Conservation (phyloP, 371 early-diverging fungal species). For the Smittium culicis region DNA sequence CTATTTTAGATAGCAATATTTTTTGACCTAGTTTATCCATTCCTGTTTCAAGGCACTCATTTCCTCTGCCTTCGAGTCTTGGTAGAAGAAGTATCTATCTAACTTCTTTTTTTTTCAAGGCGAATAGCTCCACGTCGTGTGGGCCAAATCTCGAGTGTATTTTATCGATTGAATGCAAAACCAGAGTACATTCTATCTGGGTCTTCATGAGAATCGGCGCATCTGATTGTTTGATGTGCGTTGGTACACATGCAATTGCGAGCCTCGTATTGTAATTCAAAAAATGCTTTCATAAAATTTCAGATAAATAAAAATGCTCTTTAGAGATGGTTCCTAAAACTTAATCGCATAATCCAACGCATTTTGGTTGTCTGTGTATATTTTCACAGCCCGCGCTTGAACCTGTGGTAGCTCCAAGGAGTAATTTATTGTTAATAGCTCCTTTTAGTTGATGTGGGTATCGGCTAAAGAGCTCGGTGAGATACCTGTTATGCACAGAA, state of each 20-base stretch:
- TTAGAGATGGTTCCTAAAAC: not conserved
- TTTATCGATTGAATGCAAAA: not conserved
- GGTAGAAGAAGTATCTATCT: constrained; percentile 16
- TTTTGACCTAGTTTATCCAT: constrained; percentile 14
- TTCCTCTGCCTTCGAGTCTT: constrained; percentile 20
- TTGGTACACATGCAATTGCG: not conserved
- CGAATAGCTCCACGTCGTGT: constrained; percentile 26
- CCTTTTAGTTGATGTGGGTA: not conserved
- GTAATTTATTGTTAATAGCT: not conserved
- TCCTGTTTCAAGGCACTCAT: constrained; percentile 22
- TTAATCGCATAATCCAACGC: not conserved
- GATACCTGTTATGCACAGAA: too few relatives aligned
- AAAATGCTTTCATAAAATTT: not conserved
- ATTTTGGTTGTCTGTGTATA: not conserved
- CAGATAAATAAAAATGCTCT: not conserved
- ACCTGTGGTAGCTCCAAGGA: not conserved
- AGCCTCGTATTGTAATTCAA: not conserved
- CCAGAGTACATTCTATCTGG: constrained; percentile 9
- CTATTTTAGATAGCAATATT: constrained; percentile 21
- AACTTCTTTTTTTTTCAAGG: constrained; percentile 12
- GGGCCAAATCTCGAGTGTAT: not conserved
- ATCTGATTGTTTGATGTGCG: constrained; percentile 10
- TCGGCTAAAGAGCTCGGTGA: not conserved
- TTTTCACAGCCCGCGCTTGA: not conserved
- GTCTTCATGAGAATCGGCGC: not conserved